phyloP scores from a whole-genome alignment of 805 yeast species.

The Dipodascopsis tothii region DNA sequence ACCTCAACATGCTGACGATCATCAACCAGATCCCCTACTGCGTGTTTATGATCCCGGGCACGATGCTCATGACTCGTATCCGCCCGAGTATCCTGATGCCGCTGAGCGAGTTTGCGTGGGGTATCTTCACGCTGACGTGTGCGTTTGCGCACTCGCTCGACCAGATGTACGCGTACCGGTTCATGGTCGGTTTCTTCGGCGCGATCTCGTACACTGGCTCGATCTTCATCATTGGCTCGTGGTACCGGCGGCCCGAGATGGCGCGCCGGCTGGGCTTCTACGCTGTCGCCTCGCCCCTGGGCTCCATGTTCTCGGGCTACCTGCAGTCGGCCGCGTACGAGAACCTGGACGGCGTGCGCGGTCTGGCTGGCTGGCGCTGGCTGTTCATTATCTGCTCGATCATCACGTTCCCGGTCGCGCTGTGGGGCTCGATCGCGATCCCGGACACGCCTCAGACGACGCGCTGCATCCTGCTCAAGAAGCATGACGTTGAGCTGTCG shows the following conservation, averaged over 20 bases:
- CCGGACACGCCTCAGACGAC: constrained; percentile 48
- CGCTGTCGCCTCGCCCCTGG: constrained; percentile 37
- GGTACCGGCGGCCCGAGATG: constrained; percentile 41
- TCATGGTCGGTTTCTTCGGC: constrained; percentile 41
- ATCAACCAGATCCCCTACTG: constrained; percentile 31
- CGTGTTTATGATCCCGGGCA: constrained; percentile 40
- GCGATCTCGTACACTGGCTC: constrained; percentile 26
- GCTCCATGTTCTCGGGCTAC: constrained; percentile 40
- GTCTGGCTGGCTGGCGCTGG: constrained; percentile 56
- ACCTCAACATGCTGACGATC: constrained; percentile 29
- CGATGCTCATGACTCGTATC: constrained; percentile 31
- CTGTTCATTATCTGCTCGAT: constrained; percentile 58
- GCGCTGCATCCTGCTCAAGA: constrained; percentile 30
- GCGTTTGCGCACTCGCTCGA: constrained; percentile 30
- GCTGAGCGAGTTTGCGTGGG: constrained; percentile 34
- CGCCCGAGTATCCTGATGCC: constrained; percentile 35
- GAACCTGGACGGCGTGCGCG: constrained; percentile 37
- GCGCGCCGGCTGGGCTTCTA: constrained; percentile 38
- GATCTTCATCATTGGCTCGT: constrained; percentile 34
- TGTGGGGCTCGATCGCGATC: constrained; percentile 37
- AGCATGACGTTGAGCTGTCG: constrained; percentile 31
- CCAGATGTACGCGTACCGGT: constrained; percentile 38
- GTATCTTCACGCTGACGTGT: constrained; percentile 33
- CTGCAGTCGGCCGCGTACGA: constrained; percentile 39
- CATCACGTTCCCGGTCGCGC: constrained; percentile 35